Base-by-base conservation (phyloP, 345 rosid genomes). In the Orychophragmus violaceus region DNA sequence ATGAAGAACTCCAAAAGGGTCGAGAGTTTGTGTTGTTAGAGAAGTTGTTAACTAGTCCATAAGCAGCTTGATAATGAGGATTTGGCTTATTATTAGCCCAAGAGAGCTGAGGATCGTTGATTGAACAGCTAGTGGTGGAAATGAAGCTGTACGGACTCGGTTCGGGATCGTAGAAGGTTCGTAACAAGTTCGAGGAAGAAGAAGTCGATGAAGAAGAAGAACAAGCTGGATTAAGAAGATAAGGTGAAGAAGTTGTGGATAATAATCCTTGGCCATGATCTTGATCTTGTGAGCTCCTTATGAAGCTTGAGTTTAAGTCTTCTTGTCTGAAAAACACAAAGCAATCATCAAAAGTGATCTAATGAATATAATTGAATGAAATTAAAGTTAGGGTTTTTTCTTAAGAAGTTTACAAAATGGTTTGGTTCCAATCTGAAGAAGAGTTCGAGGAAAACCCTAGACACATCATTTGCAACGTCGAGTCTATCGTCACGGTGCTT, bases 281-380 rank as follows among this genome's bases (percentile, higher is more conserved):
- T 44, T 72, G 71, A 21, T 54, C 71, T 57, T 72, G 76, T 64
- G 77, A 59, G 68, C 16, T 74, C 57, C 77, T 74, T 66, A 74
- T 66, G 19, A 52, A 60, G 32, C 56, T 81, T 30, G 85, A 79
- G 71, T 57, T 83, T 69, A 83, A 77, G 58, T 84, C 84, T 72
- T 81, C 91, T 76, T 79, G 84, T 70, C 77, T 74, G 53, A 32
- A 74, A 66, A 17, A 62, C 22, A 66, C 18, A 66, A 74, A 53
- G 1, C 3, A 67, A 33, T 2, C 24, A 70, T 12, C 2, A 64
- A 65, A 58, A n/a, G 5, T 8, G 39, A 54, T 45, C 5, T 22
- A 57, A 59, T 52, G 17, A 67, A 21, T 72, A 44, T 53, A 23
- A 24, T 14, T n/a, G 45, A 36, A 58, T 22, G 23, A 53, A 32